These are phyloP conservation scores for Aspergillus fumigatus DNA, from an alignment of 2,329 filamentous ascomycete genomes.

Conservation along the genomic window DNA sequence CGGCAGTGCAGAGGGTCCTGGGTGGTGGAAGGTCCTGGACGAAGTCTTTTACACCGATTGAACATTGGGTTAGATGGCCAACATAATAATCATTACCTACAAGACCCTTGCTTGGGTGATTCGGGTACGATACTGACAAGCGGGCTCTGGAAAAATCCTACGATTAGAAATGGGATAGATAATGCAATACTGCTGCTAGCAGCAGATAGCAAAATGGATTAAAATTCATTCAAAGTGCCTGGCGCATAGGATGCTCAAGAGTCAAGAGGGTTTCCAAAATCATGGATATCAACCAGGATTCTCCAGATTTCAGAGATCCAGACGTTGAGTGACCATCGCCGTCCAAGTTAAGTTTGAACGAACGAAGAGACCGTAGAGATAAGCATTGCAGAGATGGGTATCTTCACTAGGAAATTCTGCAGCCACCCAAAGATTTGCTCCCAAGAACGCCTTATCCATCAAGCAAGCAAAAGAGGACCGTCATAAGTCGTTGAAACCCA, in stretches of 20 bases:
- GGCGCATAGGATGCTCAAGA: background rate
- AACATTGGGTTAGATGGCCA: background rate
- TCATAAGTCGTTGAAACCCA: conserved; percentile 18
- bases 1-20: conserved; percentile 30
- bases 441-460: conserved; percentile 18
- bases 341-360: background rate
- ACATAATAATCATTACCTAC: no score
- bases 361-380: conserved; percentile 11
- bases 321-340: background rate
- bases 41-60: conserved; percentile 33
- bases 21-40: conserved; percentile 34
- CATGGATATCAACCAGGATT: conserved; percentile 2
- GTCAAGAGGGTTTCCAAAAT: conserved; percentile 3
- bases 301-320: conserved; percentile 1
- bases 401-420: conserved; percentile 18
- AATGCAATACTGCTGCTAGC: background rate
- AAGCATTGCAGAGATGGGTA: conserved; percentile 21
- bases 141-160: background rate
- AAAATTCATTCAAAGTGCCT: background rate
- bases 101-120: no score
- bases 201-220: background rate
- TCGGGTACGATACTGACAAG: background rate
- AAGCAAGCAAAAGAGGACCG: conserved; percentile 8
- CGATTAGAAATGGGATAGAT: background rate
- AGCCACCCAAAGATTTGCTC: conserved; percentile 14